Conservation (phyloP, 2,329 filamentous ascomycete species). For the Colletotrichum somersetense region DNA sequence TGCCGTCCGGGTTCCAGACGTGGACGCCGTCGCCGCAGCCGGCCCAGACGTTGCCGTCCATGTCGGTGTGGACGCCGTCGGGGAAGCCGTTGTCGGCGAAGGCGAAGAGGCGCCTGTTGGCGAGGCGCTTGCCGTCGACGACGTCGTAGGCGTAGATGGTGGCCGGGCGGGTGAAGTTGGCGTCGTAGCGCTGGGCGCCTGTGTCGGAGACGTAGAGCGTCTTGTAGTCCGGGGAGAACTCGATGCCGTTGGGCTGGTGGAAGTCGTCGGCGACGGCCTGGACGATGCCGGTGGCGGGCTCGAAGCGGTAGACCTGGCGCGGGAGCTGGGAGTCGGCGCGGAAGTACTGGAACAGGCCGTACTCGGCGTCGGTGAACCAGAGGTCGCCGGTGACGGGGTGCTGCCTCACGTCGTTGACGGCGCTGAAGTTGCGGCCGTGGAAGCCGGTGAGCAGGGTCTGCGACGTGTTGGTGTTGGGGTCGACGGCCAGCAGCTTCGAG, state of each 20-base stretch:
- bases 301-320: conserved; percentile 62
- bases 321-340: conserved; percentile 58
- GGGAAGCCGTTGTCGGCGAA: conserved; percentile 62
- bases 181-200: conserved; percentile 41
- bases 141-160: conserved; percentile 40
- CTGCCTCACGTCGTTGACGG: conserved; percentile 62
- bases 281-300: conserved; percentile 54
- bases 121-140: conserved; percentile 28
- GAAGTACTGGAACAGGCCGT: conserved; percentile 62
- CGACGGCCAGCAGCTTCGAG: conserved; percentile 41
- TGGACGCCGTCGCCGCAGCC: conserved; percentile 63
- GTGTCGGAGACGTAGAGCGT: conserved; percentile 62
- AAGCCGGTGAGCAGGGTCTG: conserved; percentile 33
- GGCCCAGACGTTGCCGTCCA: conserved; percentile 61
- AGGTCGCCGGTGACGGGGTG: conserved; percentile 55
- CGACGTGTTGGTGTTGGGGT: conserved; percentile 43
- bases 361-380: conserved; percentile 65
- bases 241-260: conserved; percentile 60
- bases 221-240: conserved; percentile 60
- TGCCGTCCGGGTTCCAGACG: conserved; percentile 60
- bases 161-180: conserved; percentile 25
- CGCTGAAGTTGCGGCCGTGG: conserved; percentile 56
- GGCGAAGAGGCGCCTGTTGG: conserved; percentile 63
- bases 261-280: conserved; percentile 62
- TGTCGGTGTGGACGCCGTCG: conserved; percentile 60